Evolutionary conservation across 441 rosid genomes (phyloP).

Genomic region (Jatropha multifida): DNA sequence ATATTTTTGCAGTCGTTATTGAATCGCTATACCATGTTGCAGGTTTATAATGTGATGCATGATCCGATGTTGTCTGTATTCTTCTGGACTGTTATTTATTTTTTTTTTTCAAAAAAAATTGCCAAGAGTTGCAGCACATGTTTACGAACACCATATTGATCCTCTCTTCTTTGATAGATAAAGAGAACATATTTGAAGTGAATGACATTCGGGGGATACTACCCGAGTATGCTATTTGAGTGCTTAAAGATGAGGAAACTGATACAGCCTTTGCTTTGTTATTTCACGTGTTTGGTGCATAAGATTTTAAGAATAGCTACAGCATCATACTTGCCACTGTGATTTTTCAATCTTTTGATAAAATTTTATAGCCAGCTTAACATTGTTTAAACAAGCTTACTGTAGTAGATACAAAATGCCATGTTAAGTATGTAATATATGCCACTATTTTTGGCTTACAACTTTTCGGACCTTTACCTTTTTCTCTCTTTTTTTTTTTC

Average conservation of each 20-base stretch:
- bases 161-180: no score
- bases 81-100: not conserved
- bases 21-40: not conserved
- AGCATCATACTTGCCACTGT: not conserved
- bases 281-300: not conserved
- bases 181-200: not conserved
- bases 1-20: not conserved
- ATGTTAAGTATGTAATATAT: not conserved
- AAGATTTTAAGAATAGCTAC: not conserved
- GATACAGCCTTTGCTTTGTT: not conserved
- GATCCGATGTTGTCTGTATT: not conserved
- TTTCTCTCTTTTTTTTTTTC: no score
- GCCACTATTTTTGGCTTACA: not conserved
- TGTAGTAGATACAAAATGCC: not conserved
- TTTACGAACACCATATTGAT: not conserved
- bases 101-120: not conserved
- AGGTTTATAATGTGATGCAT: not conserved
- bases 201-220: not conserved
- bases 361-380: not conserved
- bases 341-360: not conserved
- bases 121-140: not conserved
- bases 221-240: not conserved
- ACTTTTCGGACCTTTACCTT: no score
- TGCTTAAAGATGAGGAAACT: not conserved
- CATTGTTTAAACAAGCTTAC: not conserved